Percentiles rank a stretch among this genome's conserved stretches.
Conservation (phyloP, 163 green algal genomes). For the Scenedesmus sp. region DNA sequence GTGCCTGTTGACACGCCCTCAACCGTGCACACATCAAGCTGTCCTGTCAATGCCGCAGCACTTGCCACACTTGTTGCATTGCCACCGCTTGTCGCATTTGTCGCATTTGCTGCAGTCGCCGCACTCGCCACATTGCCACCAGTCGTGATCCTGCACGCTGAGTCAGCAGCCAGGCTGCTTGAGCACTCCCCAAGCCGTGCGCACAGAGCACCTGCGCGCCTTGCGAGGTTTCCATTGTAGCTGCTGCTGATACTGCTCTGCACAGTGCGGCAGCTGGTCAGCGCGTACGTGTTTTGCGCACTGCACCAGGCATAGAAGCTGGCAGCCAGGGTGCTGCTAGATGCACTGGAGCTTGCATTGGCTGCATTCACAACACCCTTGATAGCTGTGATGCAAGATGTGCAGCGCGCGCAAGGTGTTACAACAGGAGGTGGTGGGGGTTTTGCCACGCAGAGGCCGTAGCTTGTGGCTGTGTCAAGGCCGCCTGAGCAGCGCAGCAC, state of each 20-base stretch:
- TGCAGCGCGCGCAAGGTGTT: slow-evolving; percentile 20
- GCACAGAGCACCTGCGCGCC: slow-evolving; percentile 40
- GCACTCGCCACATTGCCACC: background rate
- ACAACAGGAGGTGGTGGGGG: background rate
- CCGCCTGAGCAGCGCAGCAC: background rate
- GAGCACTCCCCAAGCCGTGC: slow-evolving; percentile 9
- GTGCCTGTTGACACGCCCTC: slow-evolving; percentile 12
- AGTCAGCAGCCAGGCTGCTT: background rate
- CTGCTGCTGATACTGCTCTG: background rate
- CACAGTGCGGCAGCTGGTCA: slow-evolving; percentile 8
- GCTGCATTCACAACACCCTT: background rate
- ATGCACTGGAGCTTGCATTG: background rate
- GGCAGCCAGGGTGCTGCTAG: background rate
- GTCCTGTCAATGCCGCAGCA: background rate
- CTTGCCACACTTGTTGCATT: background rate
- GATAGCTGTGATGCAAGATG: slow-evolving; percentile 6
- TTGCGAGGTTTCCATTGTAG: slow-evolving; percentile 17
- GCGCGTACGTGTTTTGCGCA: background rate
- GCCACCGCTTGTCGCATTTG: background rate
- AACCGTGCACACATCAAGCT: slow-evolving; percentile 22
- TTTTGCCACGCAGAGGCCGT: background rate
- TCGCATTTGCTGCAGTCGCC: too few relatives aligned
- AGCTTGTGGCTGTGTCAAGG: background rate
- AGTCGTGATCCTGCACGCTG: background rate
- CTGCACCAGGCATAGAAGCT: slow-evolving; percentile 9